Percentiles rank a stretch among this genome's conserved stretches.
Conservation (phyloP, 768 basidiomycete genomes). For the Chalciporus piperatus region DNA sequence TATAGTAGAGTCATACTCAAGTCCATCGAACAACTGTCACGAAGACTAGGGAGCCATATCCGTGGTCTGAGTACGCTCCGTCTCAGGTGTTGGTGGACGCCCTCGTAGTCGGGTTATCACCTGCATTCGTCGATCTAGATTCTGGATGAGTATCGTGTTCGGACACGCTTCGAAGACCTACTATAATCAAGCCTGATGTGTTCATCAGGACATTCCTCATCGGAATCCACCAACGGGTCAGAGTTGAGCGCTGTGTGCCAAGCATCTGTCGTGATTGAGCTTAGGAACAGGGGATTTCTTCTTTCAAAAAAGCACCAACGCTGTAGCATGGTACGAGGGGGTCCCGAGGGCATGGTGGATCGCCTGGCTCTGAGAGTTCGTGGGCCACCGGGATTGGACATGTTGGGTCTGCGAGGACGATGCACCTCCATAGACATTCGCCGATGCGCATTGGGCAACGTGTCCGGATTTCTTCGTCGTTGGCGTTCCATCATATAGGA, state of each 20-base stretch:
- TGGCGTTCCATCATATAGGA: conserved; percentile 23
- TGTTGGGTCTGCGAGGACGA: conserved; percentile 21
- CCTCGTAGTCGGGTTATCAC: conserved; percentile 58
- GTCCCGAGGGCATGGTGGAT: conserved; percentile 25
- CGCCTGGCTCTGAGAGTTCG: conserved; percentile 26
- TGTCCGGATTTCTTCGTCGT: conserved; percentile 23
- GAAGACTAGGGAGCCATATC: neutral
- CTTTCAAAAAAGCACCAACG: conserved; percentile 42
- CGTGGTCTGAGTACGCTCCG: conserved; percentile 23
- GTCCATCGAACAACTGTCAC: neutral
- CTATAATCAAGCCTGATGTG: conserved; percentile 64
- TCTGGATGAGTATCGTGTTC: conserved; percentile 8
- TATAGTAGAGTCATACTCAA: neutral
- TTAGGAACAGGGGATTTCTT: neutral
- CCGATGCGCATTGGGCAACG: conserved; percentile 19
- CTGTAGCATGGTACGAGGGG: conserved; percentile 58
- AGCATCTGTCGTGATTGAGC: conserved; percentile 48
- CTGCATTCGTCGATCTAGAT: conserved; percentile 55
- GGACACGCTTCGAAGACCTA: conserved; percentile 25
- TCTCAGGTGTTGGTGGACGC: conserved; percentile 56
- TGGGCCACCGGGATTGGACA: conserved; percentile 15
- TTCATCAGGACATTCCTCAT: conserved; percentile 67
- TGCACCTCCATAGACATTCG: conserved; percentile 27
- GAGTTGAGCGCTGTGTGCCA: conserved; percentile 65
- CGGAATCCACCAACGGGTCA: conserved; percentile 75